A percentile compares a stretch with the other conserved stretches of the same genome.
These are phyloP conservation scores for Cladophialophora chaetospira DNA, from an alignment of 2,329 filamentous ascomycete species.

Conservation along the genomic window DNA sequence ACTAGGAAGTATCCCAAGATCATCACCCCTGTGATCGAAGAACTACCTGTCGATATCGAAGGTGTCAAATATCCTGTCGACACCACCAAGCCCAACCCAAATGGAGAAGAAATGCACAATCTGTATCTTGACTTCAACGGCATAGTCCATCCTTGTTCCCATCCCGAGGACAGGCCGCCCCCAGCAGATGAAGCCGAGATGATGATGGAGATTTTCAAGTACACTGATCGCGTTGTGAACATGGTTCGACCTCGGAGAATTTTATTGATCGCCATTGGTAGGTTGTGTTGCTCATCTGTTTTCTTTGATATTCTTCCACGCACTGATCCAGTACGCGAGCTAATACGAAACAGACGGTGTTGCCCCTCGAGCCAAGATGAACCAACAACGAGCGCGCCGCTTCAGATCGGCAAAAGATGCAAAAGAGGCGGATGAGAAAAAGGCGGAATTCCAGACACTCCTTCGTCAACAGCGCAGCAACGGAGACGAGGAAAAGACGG, in stretches of 20 bases:
- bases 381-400: slow-evolving; percentile 93
- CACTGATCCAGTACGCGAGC: neutral
- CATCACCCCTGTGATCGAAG: slow-evolving; percentile 86
- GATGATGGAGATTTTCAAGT: slow-evolving; percentile 98
- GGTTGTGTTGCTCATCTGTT: slow-evolving; percentile 30
- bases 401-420: slow-evolving; percentile 95
- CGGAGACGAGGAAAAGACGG: slow-evolving; percentile 58
- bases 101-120: slow-evolving; percentile 97
- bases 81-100: slow-evolving; percentile 81
- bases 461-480: slow-evolving; percentile 70
- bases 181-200: slow-evolving; percentile 96
- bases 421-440: slow-evolving; percentile 88
- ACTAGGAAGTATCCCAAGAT: slow-evolving; percentile 98
- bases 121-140: slow-evolving; percentile 99
- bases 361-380: slow-evolving; percentile 98
- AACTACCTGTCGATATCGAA: slow-evolving; percentile 78
- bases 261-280: slow-evolving; percentile 95
- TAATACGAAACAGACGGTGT: slow-evolving; percentile 71
- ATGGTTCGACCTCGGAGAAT: slow-evolving; percentile 97
- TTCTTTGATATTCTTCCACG: neutral
- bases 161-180: slow-evolving; percentile 89
- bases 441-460: slow-evolving; percentile 81
- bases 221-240: slow-evolving; percentile 97
- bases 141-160: slow-evolving; percentile 97
- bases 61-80: slow-evolving; percentile 84